Evolutionary conservation across 2,329 filamentous ascomycete species (phyloP), one percentile per base, ranked within the genome.

Genomic region (Graphium sp.): DNA sequence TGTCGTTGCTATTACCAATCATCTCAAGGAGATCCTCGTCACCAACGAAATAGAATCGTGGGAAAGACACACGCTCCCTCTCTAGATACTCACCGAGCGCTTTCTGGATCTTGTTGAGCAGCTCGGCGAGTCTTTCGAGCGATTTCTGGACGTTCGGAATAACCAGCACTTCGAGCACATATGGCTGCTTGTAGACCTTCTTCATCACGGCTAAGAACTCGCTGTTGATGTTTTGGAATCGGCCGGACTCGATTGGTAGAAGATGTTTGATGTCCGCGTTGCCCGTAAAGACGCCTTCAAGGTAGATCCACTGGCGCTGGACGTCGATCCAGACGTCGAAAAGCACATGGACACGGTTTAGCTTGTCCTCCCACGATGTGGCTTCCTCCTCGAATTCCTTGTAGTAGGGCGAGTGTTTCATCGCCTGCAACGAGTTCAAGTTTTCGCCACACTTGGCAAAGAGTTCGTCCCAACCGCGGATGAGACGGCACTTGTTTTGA

Each of bases 251-350:
- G 37, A 93, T 85, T 5, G 91, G 91, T 14, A 99, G 68, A 29
- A 99, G 62, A 49, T 95, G 87, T 55, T 95, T 98, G 61, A 99
- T 98, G 46, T 99, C 89, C 22, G 83, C 87, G 46, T 98, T 99
- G 34, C 89, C 89, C 2, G 87, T 94, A 48, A 99, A 99, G 19
- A 99, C 89, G 39, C 89, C 89, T 55, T 99, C 91, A 5, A 99
- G 70, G 49, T 99, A 99, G 6, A 98, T 89, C 89, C 89, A 99
- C 56, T 98, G 89, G 35, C 91, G 78, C 52, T 99, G 89, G n/a
- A 99, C 91, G 53, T 98, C 91, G 42, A 98, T 98, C 91, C 91
- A 99, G 11, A 98, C 85, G 49, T 99, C 89, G 45, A 99, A 98
- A 7, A 98, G 66, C 11, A 98, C 83, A 47, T 98, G 89, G 3